Conservation (phyloP, 2,329 filamentous ascomycete genomes). For the Bipolaris victoriae region DNA sequence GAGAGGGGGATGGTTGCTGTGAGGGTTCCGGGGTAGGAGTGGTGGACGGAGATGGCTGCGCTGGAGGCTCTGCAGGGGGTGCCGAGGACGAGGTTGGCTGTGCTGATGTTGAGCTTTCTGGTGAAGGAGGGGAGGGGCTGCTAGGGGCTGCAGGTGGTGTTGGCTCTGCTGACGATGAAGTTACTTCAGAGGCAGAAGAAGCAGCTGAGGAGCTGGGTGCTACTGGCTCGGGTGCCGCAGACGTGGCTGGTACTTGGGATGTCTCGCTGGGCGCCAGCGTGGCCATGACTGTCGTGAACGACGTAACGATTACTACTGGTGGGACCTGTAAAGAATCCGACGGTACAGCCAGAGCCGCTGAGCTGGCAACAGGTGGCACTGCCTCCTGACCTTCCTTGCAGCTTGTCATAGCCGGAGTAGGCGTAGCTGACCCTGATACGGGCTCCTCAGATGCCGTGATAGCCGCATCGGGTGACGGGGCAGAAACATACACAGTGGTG, state of each 20-base stretch:
- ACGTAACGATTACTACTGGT: constrained; percentile 40
- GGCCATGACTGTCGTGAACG: constrained; percentile 38
- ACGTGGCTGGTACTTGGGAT: constrained; percentile 6
- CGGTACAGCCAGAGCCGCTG: constrained; percentile 11
- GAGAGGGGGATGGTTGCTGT: not conserved
- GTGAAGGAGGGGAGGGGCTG: not conserved
- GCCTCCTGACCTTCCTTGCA: constrained; percentile 5
- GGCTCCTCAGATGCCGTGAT: constrained; percentile 6
- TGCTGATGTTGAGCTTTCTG: constrained; percentile 7
- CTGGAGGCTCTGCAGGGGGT: not conserved
- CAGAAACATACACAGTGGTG: constrained; percentile 34
- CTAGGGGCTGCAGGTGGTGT: not conserved
- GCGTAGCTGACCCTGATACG: constrained; percentile 5
- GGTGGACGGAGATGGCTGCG: not conserved
- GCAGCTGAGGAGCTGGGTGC: not conserved
- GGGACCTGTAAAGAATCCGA: constrained; percentile 28
- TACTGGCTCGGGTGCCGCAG: constrained; percentile 1
- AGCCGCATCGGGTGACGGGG: constrained; percentile 8
- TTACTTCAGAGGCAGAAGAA: not conserved
- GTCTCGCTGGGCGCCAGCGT: constrained; percentile 6
- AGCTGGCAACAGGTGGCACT: constrained; percentile 6
- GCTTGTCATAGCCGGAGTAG: constrained; percentile 2
- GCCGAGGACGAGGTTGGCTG: not conserved
- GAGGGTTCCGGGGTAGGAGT: not conserved
- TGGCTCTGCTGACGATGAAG: not conserved